phyloP scores from a whole-genome alignment of 306 rosid genomes.

The Vigna unguiculata region DNA sequence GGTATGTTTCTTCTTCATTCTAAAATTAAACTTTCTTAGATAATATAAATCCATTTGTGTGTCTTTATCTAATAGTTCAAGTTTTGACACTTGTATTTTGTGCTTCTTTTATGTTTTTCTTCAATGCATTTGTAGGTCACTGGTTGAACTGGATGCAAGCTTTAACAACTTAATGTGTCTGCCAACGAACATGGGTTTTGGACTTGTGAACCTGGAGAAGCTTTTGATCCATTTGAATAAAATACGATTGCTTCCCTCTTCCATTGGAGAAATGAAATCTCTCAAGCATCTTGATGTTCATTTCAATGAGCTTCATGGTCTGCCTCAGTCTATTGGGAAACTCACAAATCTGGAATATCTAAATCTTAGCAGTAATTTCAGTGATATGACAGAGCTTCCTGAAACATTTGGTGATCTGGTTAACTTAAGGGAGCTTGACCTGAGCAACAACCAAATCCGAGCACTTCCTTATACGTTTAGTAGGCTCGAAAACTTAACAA shows the following conservation, averaged over 20 bases:
- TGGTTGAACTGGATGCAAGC: conserved; percentile 60
- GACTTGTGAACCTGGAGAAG: conserved; percentile 56
- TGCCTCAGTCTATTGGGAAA: conserved; percentile 57
- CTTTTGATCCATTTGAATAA: conserved; percentile 57
- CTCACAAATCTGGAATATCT: conserved; percentile 60
- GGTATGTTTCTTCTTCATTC: conserved; percentile 41
- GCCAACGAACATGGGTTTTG: conserved; percentile 58
- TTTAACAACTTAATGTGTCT: conserved; percentile 59
- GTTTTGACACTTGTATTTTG: not conserved
- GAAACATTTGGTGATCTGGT: conserved; percentile 56
- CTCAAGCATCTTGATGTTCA: conserved; percentile 62
- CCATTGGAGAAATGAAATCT: conserved; percentile 64
- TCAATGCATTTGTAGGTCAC: conserved; percentile 46
- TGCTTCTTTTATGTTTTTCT: conserved; percentile 27
- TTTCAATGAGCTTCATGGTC: conserved; percentile 64
- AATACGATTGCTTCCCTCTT: conserved; percentile 57
- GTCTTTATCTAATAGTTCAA: not conserved
- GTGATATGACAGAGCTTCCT: conserved; percentile 58
- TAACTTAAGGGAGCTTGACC: conserved; percentile 58
- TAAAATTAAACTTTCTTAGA: not conserved
- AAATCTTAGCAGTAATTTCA: conserved; percentile 62
- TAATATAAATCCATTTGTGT: not conserved
- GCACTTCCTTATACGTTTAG: conserved; percentile 56
- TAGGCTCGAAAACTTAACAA: conserved; percentile 53
- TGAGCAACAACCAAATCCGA: conserved; percentile 64